Percentiles rank a stretch among this genome's conserved stretches.
These are phyloP conservation scores for Naematelia encephala DNA, from an alignment of 768 basidiomycete genomes.

Conservation along the genomic window DNA sequence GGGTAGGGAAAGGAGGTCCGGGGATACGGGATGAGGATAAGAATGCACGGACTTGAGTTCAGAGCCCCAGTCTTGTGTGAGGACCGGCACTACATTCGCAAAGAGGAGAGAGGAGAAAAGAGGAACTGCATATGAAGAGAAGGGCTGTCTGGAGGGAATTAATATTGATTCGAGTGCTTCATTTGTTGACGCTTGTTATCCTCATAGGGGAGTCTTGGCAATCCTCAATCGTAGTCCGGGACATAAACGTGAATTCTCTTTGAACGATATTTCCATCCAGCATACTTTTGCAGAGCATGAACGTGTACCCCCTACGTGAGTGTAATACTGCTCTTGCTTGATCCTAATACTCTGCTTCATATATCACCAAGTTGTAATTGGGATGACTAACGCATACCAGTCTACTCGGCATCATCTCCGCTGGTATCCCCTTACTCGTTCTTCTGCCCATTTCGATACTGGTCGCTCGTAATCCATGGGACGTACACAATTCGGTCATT, in stretches of 20 bases:
- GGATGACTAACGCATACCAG: slow-evolving; percentile 13
- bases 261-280: slow-evolving; percentile 48
- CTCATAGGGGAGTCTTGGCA: slow-evolving; percentile 34
- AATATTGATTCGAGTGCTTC: too few relatives aligned
- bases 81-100: neutral
- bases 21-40: neutral
- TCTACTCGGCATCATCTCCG: slow-evolving; percentile 52
- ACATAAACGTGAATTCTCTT: slow-evolving; percentile 48
- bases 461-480: slow-evolving; percentile 82
- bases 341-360: neutral
- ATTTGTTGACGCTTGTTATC: too few relatives aligned
- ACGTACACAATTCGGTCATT: slow-evolving; percentile 66
- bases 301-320: slow-evolving; percentile 42
- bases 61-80: neutral
- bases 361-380: slow-evolving; percentile 1
- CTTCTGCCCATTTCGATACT: slow-evolving; percentile 67
- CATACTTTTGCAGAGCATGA: slow-evolving; percentile 44
- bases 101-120: neutral
- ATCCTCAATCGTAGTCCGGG: slow-evolving; percentile 40
- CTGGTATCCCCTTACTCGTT: slow-evolving; percentile 66
- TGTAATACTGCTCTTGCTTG: neutral
- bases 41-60: too few relatives aligned
- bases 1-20: neutral
- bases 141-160: too few relatives aligned
- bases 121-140: neutral